These are phyloP conservation scores for Keithomyces neogunnii DNA, from an alignment of 2,329 filamentous ascomycete genomes.

Conservation along the genomic window DNA sequence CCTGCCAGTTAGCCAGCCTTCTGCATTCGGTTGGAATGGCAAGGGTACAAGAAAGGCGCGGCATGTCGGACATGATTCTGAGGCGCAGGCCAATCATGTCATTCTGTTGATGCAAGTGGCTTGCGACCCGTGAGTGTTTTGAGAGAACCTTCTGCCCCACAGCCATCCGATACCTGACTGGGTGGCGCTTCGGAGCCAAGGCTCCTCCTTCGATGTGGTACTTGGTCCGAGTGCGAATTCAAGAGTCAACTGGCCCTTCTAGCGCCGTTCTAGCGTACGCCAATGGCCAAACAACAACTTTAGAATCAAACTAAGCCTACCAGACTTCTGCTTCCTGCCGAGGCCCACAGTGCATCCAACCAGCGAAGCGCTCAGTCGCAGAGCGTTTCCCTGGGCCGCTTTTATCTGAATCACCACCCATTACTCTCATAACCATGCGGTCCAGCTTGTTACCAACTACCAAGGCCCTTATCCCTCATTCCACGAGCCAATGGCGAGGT, in stretches of 20 bases:
- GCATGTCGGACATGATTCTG: neutral
- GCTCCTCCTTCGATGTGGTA: neutral
- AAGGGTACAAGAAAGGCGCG: neutral
- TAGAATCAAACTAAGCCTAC: too few species aligned
- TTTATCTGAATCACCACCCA: too few species aligned
- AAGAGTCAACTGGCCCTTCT: neutral
- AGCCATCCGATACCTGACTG: neutral
- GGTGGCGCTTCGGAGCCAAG: neutral
- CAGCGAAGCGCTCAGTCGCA: too few species aligned
- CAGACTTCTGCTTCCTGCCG: too few species aligned
- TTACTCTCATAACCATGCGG: too few species aligned
- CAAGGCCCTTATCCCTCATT: too few species aligned
- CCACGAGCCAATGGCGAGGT: too few species aligned
- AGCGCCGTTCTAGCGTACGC: neutral
- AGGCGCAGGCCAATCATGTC: neutral
- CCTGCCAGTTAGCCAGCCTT: neutral
- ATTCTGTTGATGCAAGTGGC: neutral
- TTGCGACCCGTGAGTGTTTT: constrained; percentile 1
- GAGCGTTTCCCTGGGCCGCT: too few species aligned
- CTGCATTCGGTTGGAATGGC: neutral
- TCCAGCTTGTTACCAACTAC: too few species aligned
- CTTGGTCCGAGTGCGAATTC: neutral
- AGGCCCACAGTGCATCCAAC: too few species aligned
- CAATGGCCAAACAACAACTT: too few species aligned
- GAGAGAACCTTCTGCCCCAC: neutral